Evolutionary conservation across 768 basidiomycete genomes (phyloP), one percentile per base, ranked within the genome.

Genomic region (Mrakia blollopis): DNA sequence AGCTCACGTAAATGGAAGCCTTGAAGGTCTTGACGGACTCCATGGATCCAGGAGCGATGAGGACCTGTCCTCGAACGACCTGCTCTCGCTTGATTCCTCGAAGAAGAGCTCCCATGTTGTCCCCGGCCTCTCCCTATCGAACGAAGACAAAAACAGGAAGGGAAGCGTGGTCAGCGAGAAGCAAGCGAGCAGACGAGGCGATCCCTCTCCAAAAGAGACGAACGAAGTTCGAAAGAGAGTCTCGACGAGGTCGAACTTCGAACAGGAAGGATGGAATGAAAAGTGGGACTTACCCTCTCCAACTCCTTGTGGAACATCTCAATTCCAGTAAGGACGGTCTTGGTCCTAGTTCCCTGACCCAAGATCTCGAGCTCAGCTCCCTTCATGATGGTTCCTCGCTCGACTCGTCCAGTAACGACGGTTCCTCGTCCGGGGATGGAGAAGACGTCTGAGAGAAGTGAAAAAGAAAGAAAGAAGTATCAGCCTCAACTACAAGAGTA

Each of bases 281-380:
- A 28, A 28, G 28, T 39, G 28, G 60, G n/a, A 74, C 87, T 60
- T 84, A 91, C 92, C 75, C 94, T 90, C 52, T 99, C 97, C 74
- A 99, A 89, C 86, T 99, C 97, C 87, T 97, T 98, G 88, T 97
- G 96, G 90, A 98, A 98, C 93, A 97, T 98, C 85, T 98, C 96
- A 83, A 95, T 92, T 81, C 97, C 97, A 81, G 94, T 99, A 74
- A 99, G 86, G 18, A 91, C 96, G 21, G 96, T 95, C 88, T 95
- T 98, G 84, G 93, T 85, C 63, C 73, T 65, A 52, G 86, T 84
- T 62, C 94, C 95, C 75, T 92, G 86, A 79, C 97, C 97, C 80
- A 99, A 84, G 77, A 99, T 88, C 86, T 98, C 96, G 65, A 99
- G 89, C 83, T 98, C 97, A 80, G 88, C 88, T 79, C 95, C 94